Percentiles rank a stretch among this genome's conserved stretches.
Conservation (phyloP, 345 rosid genomes). For the Camelina neglecta region DNA sequence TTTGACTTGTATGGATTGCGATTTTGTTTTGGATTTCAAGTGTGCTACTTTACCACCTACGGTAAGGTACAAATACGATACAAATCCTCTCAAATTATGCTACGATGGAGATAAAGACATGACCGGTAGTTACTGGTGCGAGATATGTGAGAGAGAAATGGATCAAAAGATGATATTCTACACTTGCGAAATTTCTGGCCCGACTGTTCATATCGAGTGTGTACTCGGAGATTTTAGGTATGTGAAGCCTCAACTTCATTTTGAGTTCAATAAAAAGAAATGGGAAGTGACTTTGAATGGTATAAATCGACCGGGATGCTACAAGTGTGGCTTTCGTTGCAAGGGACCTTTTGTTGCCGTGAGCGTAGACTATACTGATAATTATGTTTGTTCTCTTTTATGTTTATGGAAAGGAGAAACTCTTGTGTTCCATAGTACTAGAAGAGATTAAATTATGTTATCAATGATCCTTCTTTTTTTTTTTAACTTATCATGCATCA, state of each 20-base stretch:
- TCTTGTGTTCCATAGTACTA: background rate
- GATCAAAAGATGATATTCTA: conserved; percentile 29
- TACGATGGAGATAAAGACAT: conserved; percentile 23
- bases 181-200: background rate
- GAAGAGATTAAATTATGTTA: background rate
- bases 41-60: conserved; percentile 5
- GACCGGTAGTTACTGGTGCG: conserved; percentile 9
- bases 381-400: conserved; percentile 16
- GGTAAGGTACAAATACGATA: conserved; percentile 18
- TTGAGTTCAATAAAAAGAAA: conserved; percentile 17
- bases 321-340: conserved; percentile 33
- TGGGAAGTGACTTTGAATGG: conserved; percentile 31
- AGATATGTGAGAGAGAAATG: conserved; percentile 17
- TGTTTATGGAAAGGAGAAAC: conserved; percentile 33
- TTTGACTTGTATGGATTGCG: conserved; percentile 30
- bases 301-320: conserved; percentile 32
- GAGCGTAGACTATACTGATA: background rate
- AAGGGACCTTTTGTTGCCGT: conserved; percentile 14
- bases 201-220: conserved; percentile 29
- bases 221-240: conserved; percentile 24
- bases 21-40: conserved; percentile 23
- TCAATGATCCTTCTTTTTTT: background rate
- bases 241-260: background rate
- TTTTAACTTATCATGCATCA: background rate
- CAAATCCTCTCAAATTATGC: conserved; percentile 18